These are phyloP conservation scores for Simmondsia chinensis DNA, from an alignment of 148 eudicot genomes.

Conservation along the genomic window DNA sequence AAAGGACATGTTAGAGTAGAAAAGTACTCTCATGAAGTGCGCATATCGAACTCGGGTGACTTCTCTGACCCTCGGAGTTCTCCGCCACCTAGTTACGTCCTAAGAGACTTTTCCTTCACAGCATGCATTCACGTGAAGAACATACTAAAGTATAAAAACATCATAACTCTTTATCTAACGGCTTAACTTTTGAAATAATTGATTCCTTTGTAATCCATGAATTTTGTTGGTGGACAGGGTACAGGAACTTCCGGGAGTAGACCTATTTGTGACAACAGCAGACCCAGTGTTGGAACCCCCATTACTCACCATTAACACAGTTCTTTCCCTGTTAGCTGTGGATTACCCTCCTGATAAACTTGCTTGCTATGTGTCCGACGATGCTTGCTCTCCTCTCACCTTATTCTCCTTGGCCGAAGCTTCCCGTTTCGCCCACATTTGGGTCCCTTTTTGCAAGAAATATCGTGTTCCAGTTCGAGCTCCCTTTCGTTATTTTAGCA, in stretches of 20 bases:
- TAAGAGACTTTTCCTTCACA: constrained; percentile 1
- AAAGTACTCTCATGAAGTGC: no score
- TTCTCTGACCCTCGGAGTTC: no score
- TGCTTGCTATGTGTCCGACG: constrained; percentile 36
- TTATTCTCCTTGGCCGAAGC: constrained; percentile 21
- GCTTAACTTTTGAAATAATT: no score
- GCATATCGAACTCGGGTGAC: no score
- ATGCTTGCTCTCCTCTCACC: constrained; percentile 27
- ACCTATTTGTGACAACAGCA: constrained; percentile 35
- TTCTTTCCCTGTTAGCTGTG: constrained; percentile 25
- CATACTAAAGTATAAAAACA: background rate
- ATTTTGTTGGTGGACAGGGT: background rate
- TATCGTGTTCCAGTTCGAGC: constrained; percentile 14
- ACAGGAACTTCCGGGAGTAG: constrained; percentile 23
- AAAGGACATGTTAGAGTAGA: no score
- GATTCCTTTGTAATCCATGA: no score
- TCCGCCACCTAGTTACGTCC: no score
- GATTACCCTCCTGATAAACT: constrained; percentile 29
- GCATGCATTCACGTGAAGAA: background rate
- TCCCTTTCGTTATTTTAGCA: constrained; percentile 27
- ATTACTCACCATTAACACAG: constrained; percentile 25
- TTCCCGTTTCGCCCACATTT: constrained; percentile 21
- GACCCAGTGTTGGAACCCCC: constrained; percentile 31
- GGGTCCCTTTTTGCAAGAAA: constrained; percentile 40
- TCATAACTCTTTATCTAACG: no score